Base-by-base conservation (phyloP, 148 eudicot genomes). In the Fagopyrum homotropicum region DNA sequence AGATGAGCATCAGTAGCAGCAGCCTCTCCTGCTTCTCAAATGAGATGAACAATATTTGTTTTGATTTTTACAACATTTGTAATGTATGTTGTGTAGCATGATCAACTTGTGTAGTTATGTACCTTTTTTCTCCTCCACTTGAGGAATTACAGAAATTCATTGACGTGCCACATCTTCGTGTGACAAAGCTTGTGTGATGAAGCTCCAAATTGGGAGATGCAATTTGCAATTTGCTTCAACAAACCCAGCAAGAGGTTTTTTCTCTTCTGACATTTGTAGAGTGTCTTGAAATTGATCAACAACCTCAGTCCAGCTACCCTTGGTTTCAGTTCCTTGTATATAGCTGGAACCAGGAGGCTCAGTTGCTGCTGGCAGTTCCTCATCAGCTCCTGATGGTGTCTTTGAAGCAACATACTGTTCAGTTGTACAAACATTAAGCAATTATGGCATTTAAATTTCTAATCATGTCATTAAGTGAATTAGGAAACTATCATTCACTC, bases 351-450 rank as follows among this genome's bases (percentile, higher is more conserved):
- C 69, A 45, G 78, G 80, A 47, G 50, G 80, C 64, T 78, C 85
- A 77, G 82, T 86, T 40, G 80, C 79, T 64, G 81, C 79, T 76
- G 84, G 70, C 30, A 87, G 78, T 78, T 88, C 75, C 68, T 81
- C 81, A n/a, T 83, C 85, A 64, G 89, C 81, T 52, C 82, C 79
- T 78, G 81, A 75, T 14, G 85, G 73, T 51, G 86, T 87, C 82
- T 86, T 83, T 47, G 60, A 30, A 70, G 90, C 80, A 79, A 91
- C 79, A 79, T 79, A 83, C 92, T 88, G 85, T 80, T 78, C 45
- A 17, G 46, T 50, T 50, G 14, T 9, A 9, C 7, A 12, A 51
- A 51, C 15, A 11, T 51, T 11, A 5, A 51, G 16, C 56, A 51
- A 51, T 51, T 15, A 51, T 51, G 26, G 26, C 26, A 22, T 22